These are phyloP conservation scores for Skeletonema costatum DNA, from an alignment of 108 stramenopile species.

Conservation along the genomic window DNA sequence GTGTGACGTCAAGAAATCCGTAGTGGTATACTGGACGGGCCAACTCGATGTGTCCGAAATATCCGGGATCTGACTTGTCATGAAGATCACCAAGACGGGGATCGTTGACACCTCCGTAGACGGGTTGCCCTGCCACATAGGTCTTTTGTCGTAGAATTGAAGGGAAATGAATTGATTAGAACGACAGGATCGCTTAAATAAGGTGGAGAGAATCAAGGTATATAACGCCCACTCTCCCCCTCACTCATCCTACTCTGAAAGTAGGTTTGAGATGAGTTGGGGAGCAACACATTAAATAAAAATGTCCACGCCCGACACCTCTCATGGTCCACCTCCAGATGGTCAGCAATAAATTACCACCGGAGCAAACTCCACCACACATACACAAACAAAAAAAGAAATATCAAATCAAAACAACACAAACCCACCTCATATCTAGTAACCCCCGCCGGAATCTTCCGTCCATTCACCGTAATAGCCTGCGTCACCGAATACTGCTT, in stretches of 20 bases:
- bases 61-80: conserved; percentile 95
- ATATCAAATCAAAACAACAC: not conserved
- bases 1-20: conserved; percentile 90
- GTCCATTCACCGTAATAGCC: conserved; percentile 89
- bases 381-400: not conserved
- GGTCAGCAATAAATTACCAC: too few relatives aligned
- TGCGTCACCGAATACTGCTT: conserved; percentile 94
- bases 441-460: conserved; percentile 92
- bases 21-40: conserved; percentile 96
- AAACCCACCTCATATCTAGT: conserved; percentile 71
- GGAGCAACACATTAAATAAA: too few relatives aligned
- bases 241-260: too few relatives aligned
- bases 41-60: conserved; percentile 98
- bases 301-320: too few relatives aligned
- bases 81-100: conserved; percentile 93
- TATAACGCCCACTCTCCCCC: too few relatives aligned
- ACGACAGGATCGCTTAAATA: not conserved
- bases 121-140: conserved; percentile 91
- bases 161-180: not conserved
- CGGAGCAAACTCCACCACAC: not conserved
- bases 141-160: conserved; percentile 31
- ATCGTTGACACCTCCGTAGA: conserved; percentile 97
- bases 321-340: too few relatives aligned
- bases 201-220: not conserved
- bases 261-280: too few relatives aligned